Evolutionary conservation across 805 yeast genomes (phyloP), one percentile per base, ranked within the genome.

Genomic region (Cyberlindnera amylophila): DNA sequence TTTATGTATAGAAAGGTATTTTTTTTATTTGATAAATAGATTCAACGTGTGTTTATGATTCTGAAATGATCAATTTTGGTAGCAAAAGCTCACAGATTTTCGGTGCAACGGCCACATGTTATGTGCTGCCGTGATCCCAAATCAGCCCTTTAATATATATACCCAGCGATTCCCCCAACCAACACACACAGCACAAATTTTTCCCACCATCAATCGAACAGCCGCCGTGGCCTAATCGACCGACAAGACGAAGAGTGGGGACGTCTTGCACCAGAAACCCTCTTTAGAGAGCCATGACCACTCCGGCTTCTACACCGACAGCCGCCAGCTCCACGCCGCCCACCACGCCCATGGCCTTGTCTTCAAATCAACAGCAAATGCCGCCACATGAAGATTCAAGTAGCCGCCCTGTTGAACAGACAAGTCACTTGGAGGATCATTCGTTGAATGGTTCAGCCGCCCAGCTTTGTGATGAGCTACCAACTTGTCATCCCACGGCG

Each of bases 401-500:
- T 21, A 21, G 24, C 24, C 24, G 24, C 24, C 24, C 8, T 21
- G 24, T 6, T 21, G 24, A 21, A n/a, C n/a, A n/a, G n/a, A n/a
- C n/a, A n/a, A n/a, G n/a, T n/a, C n/a, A n/a, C n/a, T n/a, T n/a
- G n/a, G n/a, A n/a, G n/a, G n/a, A n/a, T n/a, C n/a, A n/a, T n/a
- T n/a, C n/a, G n/a, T n/a, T n/a, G n/a, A n/a, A n/a, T n/a, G n/a
- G n/a, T n/a, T n/a, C n/a, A n/a, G n/a, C n/a, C n/a, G n/a, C n/a
- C n/a, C n/a, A n/a, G n/a, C n/a, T n/a, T n/a, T n/a, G n/a, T n/a
- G n/a, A 21, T 21, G 24, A 6, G 6, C 8, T 44, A n/a, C 42
- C 44, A 6, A 34, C 31, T 7, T 23, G 18, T 13, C 36, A 38
- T 24, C 76, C 83, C 12, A 64, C 75, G 3, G 63, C 62, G 15